phyloP scores from a whole-genome alignment of 192 early-diverging fungal species.

The Bifiguratus adelaidae region DNA sequence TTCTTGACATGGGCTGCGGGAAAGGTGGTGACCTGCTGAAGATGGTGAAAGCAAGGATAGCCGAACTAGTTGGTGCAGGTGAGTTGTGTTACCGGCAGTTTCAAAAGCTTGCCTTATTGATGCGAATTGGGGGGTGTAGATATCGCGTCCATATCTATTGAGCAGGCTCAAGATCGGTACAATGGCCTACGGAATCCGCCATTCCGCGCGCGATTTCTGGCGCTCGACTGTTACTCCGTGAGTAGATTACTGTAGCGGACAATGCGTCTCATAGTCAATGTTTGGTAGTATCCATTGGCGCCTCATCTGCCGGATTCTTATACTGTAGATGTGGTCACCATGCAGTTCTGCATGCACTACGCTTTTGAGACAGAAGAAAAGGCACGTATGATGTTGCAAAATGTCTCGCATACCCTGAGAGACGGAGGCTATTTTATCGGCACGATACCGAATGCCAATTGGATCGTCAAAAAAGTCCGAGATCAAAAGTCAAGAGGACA shows the following conservation, averaged over 20 bases:
- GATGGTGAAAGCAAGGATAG: conserved; percentile 62
- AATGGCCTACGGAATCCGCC: conserved; percentile 30
- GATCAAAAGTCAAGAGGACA: conserved; percentile 18
- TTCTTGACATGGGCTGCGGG: conserved; percentile 90
- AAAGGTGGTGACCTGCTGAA: conserved; percentile 89
- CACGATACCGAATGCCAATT: conserved; percentile 88
- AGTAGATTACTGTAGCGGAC: not conserved
- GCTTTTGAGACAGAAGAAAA: conserved; percentile 80
- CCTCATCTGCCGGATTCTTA: conserved; percentile 34
- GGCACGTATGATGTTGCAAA: conserved; percentile 70
- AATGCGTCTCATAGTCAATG: not conserved
- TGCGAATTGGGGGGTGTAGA: no score
- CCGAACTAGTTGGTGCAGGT: conserved; percentile 71
- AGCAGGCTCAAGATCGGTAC: conserved; percentile 71
- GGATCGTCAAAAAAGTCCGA: conserved; percentile 50
- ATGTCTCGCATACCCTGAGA: conserved; percentile 58
- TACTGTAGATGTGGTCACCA: conserved; percentile 77
- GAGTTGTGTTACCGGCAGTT: no score
- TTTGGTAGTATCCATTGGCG: conserved; percentile 38
- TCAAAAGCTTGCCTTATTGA: no score
- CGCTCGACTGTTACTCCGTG: conserved; percentile 81
- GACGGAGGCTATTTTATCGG: conserved; percentile 80
- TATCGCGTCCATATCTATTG: conserved; percentile 77
- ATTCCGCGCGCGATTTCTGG: conserved; percentile 70
- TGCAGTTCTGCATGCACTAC: conserved; percentile 97